Base-by-base conservation (phyloP, 768 basidiomycete genomes). In the Boletus rubropictus region DNA sequence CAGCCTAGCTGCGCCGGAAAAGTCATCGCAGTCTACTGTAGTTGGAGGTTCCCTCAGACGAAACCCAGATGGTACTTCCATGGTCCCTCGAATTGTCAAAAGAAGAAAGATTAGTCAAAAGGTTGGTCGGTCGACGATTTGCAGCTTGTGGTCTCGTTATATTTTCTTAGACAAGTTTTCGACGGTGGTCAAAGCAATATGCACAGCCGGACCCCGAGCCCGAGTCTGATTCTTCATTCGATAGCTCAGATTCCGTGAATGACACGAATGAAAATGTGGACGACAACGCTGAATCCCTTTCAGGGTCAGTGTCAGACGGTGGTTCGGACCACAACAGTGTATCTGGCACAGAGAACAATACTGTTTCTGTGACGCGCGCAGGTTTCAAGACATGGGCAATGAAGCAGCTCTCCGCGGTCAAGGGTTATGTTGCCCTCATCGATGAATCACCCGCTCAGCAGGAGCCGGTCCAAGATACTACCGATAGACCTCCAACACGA, bases 381-480 rank as follows among this genome's bases (percentile, higher is more conserved):
- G 77, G 79, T 7, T 97, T 96, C 77, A 96, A 96, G 63, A 74
- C 82, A 33, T 96, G 94, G 94, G 94, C 93, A 0, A 61, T 82
- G 51, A 78, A 84, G 45, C 92, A 96, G 60, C 74, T 89, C 42
- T 81, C 72, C 42, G 59, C 55, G 4, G 75, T 67, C 17, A 79
- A 79, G 54, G 64, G 62, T 33, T 71, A 76, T 38, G 40, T 56
- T 8, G 39, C 42, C 3, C 48, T 54, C 3, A n/a, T 51, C 22
- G 42, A 52, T 38, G 44, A 54, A 22, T 44, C 48, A 49, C 44
- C 51, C 17, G 22, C 59, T 12, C 48, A 56, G 27, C 34, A 54
- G 9, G 58, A 60, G 42, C 39, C 24, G 7, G 37, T 25, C 14
- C 32, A 36, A 17, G 31, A 48, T 17, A 12, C 22, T 21, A 28